Evolutionary conservation across 306 rosid genomes (phyloP), one percentile per base, ranked within the genome.

Genomic region (Vigna trinervia): DNA sequence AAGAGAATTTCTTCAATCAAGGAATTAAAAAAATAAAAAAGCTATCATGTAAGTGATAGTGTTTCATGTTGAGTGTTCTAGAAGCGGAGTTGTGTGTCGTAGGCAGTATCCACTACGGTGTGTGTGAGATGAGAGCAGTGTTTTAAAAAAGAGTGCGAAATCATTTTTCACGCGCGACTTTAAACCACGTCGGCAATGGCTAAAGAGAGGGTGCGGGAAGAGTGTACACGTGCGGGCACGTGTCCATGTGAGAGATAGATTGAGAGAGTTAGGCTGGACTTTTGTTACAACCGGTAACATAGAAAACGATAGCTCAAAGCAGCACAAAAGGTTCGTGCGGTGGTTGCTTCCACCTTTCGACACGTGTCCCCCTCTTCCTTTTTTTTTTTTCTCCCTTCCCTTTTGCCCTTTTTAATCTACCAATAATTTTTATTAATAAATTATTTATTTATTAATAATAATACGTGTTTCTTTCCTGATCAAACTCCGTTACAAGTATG

Each of bases 261-360:
- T 82, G 50, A 45, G 69, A 67, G 80, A 85, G 93, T 94, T 92
- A 84, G 97, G 98, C 91, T 76, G 86, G 86, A 84, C 38, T 80
- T 82, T 83, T 69, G 86, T 59, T 28, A 74, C 26, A 23, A 45
- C 71, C 30, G 64, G 76, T 32, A 73, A 8, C 52, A 72, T 48
- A 4, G 82, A 47, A 28, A 79, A 77, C 20, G 82, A 79, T 69
- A 54, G 13, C 1, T 57, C 46, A 77, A 72, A 74, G 69, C n/a
- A 41, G 46, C 3, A 9, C 46, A 41, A 8, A 77, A 75, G 71
- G 70, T 12, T 45, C 1, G 0, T 52, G 80, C 39, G 63, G 54
- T 75, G 79, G 75, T 4, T 9, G 67, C 62, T 11, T 36, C 30
- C 51, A 3, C 0, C 6, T 0, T 0, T 28, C 10, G 84, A 83